Percentiles rank a stretch among this genome's conserved stretches.
phyloP scores from a whole-genome alignment of 192 early-diverging fungal species.

The Coemansia sp. region DNA sequence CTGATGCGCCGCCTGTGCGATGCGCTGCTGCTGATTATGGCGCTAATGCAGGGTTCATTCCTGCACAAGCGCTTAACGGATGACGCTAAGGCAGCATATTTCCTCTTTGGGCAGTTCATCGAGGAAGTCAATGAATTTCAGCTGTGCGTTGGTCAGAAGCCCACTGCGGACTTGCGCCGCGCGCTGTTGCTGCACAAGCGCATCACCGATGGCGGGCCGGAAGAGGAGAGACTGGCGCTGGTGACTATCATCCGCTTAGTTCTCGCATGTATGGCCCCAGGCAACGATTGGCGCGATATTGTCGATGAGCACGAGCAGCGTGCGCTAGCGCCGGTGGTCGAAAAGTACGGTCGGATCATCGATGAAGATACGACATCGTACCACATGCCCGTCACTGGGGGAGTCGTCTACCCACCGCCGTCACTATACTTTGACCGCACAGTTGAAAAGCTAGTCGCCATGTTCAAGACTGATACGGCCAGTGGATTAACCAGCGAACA shows the following conservation, averaged over 20 bases:
- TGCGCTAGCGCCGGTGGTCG: slow-evolving; percentile 70
- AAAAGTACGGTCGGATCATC: slow-evolving; percentile 58
- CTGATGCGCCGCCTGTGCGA: slow-evolving; percentile 88
- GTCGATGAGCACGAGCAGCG: slow-evolving; percentile 78
- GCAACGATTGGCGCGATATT: slow-evolving; percentile 88
- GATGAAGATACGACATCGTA: slow-evolving; percentile 48
- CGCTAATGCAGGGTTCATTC: slow-evolving; percentile 60
- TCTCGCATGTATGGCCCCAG: slow-evolving; percentile 72
- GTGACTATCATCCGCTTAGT: slow-evolving; percentile 79
- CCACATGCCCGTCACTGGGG: slow-evolving; percentile 55
- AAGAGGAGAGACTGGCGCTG: slow-evolving; percentile 71
- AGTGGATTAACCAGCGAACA: slow-evolving; percentile 62
- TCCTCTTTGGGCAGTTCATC: slow-evolving; percentile 92
- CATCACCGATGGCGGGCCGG: slow-evolving; percentile 69
- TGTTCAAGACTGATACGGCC: slow-evolving; percentile 72
- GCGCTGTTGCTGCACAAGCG: slow-evolving; percentile 62
- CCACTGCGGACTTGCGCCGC: slow-evolving; percentile 77
- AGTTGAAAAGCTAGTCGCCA: slow-evolving; percentile 75
- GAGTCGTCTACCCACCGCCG: slow-evolving; percentile 52
- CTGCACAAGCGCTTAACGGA: slow-evolving; percentile 62
- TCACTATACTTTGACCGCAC: slow-evolving; percentile 94
- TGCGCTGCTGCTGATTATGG: slow-evolving; percentile 80
- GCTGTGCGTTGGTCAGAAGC: slow-evolving; percentile 70
- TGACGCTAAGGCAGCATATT: slow-evolving; percentile 84
- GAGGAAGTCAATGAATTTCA: slow-evolving; percentile 94